These are phyloP conservation scores for Incumbomyces lentus DNA, from an alignment of 2,329 filamentous ascomycete genomes.

Conservation along the genomic window DNA sequence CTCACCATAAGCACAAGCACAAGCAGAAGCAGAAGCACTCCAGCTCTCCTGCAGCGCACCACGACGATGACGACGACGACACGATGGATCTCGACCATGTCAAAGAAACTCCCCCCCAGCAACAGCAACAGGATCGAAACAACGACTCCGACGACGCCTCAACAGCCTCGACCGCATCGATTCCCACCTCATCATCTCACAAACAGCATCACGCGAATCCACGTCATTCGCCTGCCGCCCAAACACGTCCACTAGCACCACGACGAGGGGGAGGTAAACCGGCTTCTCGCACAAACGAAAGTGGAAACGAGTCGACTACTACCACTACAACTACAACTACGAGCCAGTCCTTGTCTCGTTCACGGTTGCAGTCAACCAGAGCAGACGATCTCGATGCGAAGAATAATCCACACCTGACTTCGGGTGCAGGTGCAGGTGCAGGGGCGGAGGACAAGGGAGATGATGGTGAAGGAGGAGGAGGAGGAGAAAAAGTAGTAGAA, in stretches of 20 bases:
- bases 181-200: slow-evolving; percentile 6
- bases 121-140: background rate
- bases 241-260: background rate
- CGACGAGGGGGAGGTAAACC: no score
- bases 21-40: background rate
- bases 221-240: background rate
- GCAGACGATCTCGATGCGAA: no score
- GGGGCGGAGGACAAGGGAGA: no score
- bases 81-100: background rate
- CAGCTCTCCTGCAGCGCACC: no score
- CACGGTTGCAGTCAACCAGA: no score
- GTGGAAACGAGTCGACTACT: no score
- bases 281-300: no score
- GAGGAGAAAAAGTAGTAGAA: background rate
- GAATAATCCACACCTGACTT: no score
- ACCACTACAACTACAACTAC: no score
- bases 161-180: slow-evolving; percentile 4
- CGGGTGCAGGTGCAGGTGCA: no score
- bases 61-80: background rate
- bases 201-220: background rate
- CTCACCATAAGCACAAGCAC: no score
- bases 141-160: background rate
- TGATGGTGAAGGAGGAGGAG: background rate
- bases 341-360: no score
- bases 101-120: background rate